Conservation (phyloP, 148 eudicot species). For the Limonium bicolor region DNA sequence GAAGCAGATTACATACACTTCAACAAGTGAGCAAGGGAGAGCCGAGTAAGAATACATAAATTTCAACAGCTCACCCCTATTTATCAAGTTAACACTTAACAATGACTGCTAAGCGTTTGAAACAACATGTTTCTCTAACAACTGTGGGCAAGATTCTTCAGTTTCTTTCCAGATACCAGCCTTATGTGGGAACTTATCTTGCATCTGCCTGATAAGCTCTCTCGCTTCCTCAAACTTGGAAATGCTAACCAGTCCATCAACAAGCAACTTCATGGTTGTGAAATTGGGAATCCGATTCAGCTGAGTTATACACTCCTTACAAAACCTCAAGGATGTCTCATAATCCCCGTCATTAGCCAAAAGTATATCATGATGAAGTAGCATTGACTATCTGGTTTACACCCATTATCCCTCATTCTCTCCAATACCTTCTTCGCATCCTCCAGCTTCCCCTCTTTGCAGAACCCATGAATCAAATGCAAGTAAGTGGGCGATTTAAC, state of each 20-base stretch:
- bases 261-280: slow-evolving; percentile 56
- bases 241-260: slow-evolving; percentile 52
- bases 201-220: slow-evolving; percentile 42
- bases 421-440: slow-evolving; percentile 52
- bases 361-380: slow-evolving; percentile 58
- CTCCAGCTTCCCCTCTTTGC: slow-evolving; percentile 61
- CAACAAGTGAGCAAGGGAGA: no score
- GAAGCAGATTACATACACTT: no score
- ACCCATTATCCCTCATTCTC: slow-evolving; percentile 30
- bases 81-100: no score
- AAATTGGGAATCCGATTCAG: slow-evolving; percentile 68
- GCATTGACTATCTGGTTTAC: slow-evolving; percentile 31
- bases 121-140: no score
- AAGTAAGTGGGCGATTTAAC: slow-evolving; percentile 38
- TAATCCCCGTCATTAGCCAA: slow-evolving; percentile 57
- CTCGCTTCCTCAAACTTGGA: slow-evolving; percentile 60
- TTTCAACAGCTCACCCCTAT: no score
- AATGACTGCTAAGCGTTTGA: no score
- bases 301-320: slow-evolving; percentile 48
- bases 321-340: slow-evolving; percentile 37
- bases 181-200: slow-evolving; percentile 43
- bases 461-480: slow-evolving; percentile 62
- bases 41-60: no score
- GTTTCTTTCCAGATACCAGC: slow-evolving; percentile 58
- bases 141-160: slow-evolving; percentile 43